phyloP scores from a whole-genome alignment of 106 monocot genomes.

The Apostasia shenzhenica region DNA sequence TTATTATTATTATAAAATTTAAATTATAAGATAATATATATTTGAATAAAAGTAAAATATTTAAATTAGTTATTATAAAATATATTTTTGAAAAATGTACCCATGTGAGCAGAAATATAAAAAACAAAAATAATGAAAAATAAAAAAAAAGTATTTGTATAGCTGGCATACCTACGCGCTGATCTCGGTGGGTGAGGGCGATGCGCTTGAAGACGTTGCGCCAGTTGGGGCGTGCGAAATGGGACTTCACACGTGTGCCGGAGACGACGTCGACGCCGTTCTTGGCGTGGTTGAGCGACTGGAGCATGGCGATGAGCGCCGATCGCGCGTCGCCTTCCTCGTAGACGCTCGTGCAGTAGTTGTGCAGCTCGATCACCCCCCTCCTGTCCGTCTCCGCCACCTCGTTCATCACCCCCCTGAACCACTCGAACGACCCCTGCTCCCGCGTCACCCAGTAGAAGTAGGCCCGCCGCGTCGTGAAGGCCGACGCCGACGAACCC shows the following conservation, averaged over 20 bases:
- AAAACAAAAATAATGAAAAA: neutral
- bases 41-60: too few species aligned
- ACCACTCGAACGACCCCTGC: conserved; percentile 96
- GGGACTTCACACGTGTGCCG: conserved; percentile 79
- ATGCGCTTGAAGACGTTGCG: conserved; percentile 76
- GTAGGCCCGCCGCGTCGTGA: conserved; percentile 61
- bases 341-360: conserved; percentile 95
- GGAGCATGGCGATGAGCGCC: conserved; percentile 81
- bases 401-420: conserved; percentile 91
- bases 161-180: conserved; percentile 27
- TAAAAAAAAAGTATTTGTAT: neutral
- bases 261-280: conserved; percentile 81
- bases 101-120: too few species aligned
- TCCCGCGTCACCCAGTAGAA: conserved; percentile 96
- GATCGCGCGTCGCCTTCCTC: conserved; percentile 95
- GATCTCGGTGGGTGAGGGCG: conserved; percentile 50
- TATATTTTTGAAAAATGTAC: too few species aligned
- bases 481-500: conserved; percentile 4
- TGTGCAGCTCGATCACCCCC: conserved; percentile 75
- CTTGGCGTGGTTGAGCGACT: conserved; percentile 83
- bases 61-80: too few species aligned
- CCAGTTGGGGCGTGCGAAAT: conserved; percentile 93
- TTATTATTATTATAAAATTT: too few species aligned
- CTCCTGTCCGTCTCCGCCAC: conserved; percentile 78
- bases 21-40: too few species aligned